phyloP scores from a whole-genome alignment of 2,329 filamentous ascomycete genomes.

The Cercospora sojina region DNA sequence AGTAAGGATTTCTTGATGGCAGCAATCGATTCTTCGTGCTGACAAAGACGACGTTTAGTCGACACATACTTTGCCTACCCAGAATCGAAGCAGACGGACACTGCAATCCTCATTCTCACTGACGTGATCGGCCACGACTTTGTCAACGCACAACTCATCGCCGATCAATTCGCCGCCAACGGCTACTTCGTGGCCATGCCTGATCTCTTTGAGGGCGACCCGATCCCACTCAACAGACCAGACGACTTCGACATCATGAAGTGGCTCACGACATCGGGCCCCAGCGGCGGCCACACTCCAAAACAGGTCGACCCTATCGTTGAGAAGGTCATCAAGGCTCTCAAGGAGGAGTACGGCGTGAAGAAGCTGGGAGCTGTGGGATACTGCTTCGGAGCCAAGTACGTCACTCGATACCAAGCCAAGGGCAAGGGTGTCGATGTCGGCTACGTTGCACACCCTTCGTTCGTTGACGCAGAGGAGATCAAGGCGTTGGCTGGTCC shows the following conservation, averaged over 20 bases:
- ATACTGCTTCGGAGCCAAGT: slow-evolving; percentile 55
- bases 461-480: slow-evolving; percentile 65
- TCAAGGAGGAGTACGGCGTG: slow-evolving; percentile 51
- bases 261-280: slow-evolving; percentile 47
- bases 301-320: slow-evolving; percentile 55
- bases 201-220: slow-evolving; percentile 69
- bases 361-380: slow-evolving; percentile 46
- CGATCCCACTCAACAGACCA: slow-evolving; percentile 55
- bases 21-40: neutral
- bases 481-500: slow-evolving; percentile 58
- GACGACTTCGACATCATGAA: slow-evolving; percentile 51
- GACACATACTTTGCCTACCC: slow-evolving; percentile 58
- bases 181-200: slow-evolving; percentile 69
- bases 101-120: slow-evolving; percentile 57
- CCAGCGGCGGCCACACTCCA: slow-evolving; percentile 42
- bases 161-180: slow-evolving; percentile 72
- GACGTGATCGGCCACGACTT: slow-evolving; percentile 60
- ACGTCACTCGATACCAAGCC: slow-evolving; percentile 62
- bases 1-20: slow-evolving; percentile 26
- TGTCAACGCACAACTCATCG: slow-evolving; percentile 57
- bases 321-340: slow-evolving; percentile 47
- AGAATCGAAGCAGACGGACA: slow-evolving; percentile 52
- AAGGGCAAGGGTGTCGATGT: slow-evolving; percentile 60
- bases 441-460: slow-evolving; percentile 74
- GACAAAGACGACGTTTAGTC: slow-evolving; percentile 41